phyloP scores from a whole-genome alignment of 164 flowering plant species.

The Cinnamomum chago region DNA sequence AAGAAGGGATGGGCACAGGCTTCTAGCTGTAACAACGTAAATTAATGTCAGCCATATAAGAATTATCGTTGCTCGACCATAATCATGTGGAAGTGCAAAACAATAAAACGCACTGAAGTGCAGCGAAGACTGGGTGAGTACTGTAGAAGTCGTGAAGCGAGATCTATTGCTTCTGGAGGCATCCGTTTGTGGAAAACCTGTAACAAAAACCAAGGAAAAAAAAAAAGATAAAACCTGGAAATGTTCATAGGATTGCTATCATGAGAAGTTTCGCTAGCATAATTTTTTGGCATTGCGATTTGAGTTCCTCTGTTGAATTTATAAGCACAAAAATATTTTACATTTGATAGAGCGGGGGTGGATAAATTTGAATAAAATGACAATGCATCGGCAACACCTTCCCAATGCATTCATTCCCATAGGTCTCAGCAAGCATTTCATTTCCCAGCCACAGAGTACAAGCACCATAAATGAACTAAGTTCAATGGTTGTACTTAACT shows the following conservation, averaged over 20 bases:
- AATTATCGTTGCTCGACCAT: too few species aligned
- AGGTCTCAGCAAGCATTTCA: too few species aligned
- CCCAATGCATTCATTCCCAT: neutral
- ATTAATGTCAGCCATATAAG: neutral
- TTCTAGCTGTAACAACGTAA: slow-evolving; percentile 60
- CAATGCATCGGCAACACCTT: neutral
- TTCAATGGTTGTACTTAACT: too few species aligned
- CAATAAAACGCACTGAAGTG: slow-evolving; percentile 66
- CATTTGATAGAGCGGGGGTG: neutral
- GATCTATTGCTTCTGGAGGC: slow-evolving; percentile 85
- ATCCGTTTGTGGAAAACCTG: slow-evolving; percentile 52
- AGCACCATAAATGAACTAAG: too few species aligned
- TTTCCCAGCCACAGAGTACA: too few species aligned
- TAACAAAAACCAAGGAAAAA: slow-evolving; percentile 1
- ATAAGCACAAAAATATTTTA: neutral
- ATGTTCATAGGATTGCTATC: neutral
- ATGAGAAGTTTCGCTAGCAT: too few species aligned
- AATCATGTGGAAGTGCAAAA: neutral
- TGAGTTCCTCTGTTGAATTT: neutral
- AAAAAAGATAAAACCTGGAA: neutral
- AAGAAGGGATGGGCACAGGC: slow-evolving; percentile 93
- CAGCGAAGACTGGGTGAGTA: slow-evolving; percentile 98
- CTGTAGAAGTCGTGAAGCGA: slow-evolving; percentile 86
- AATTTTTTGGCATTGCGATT: neutral
- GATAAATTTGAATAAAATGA: too few species aligned